Conservation (phyloP, 2,329 filamentous ascomycete genomes). For the Sporothrix dimorphospora region DNA sequence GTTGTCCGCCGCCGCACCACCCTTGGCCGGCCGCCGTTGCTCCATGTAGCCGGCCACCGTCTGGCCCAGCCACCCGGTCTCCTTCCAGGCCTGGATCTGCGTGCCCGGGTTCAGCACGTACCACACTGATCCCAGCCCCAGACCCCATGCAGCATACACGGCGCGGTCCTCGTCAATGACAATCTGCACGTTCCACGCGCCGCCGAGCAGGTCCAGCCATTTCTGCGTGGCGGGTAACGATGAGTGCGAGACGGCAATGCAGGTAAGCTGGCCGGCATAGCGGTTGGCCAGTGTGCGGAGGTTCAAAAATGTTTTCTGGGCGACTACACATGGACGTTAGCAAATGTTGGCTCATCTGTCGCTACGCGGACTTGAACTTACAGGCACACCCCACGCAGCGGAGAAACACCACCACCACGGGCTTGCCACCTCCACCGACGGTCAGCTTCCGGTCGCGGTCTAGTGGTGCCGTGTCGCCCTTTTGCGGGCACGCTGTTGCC, state of each 20-base stretch:
- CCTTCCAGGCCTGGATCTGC: constrained; percentile 56
- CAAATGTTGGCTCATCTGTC: background rate
- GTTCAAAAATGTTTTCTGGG: constrained; percentile 60
- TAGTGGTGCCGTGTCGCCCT: constrained; percentile 53
- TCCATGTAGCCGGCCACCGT: constrained; percentile 54
- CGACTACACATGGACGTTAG: constrained; percentile 44
- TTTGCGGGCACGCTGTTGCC: constrained; percentile 48
- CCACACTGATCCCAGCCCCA: constrained; percentile 56
- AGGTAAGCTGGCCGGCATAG: constrained; percentile 53
- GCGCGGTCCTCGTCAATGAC: constrained; percentile 60
- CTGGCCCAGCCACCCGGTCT: constrained; percentile 58
- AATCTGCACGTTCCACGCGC: constrained; percentile 59
- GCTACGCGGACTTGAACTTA: constrained; percentile 41
- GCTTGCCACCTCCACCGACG: constrained; percentile 49
- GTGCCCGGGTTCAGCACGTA: constrained; percentile 58
- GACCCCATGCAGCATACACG: constrained; percentile 62
- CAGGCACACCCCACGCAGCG: constrained; percentile 61
- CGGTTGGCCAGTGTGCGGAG: constrained; percentile 59
- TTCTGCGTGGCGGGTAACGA: constrained; percentile 58
- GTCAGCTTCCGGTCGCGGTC: constrained; percentile 51
- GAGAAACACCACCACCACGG: constrained; percentile 55
- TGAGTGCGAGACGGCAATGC: constrained; percentile 63
- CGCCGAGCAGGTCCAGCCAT: constrained; percentile 62
- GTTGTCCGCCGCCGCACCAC: constrained; percentile 46
- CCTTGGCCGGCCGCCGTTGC: constrained; percentile 39